Evolutionary conservation across 495 filamentous ascomycete species (phyloP).

Genomic region (Penicillium taxi): DNA sequence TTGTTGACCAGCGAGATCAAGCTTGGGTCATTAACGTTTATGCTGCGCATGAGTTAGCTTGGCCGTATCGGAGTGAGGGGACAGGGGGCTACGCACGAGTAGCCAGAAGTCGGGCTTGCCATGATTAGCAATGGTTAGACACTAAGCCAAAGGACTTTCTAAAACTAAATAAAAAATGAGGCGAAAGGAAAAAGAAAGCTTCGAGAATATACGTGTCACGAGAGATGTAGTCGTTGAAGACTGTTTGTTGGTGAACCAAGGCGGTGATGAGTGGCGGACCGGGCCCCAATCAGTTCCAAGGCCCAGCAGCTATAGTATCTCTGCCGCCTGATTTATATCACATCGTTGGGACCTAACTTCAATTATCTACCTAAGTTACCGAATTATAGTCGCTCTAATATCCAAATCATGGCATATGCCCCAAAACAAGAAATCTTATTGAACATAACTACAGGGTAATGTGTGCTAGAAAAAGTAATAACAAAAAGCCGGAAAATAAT

Average conservation of each 20-base stretch:
- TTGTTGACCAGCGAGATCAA: slow-evolving; percentile 96
- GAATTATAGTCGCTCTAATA: too few species aligned
- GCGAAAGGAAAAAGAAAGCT: slow-evolving; percentile 5
- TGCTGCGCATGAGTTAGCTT: slow-evolving; percentile 42
- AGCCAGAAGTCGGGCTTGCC: slow-evolving; percentile 41
- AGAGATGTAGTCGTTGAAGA: slow-evolving; percentile 14
- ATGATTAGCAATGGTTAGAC: slow-evolving; percentile 32
- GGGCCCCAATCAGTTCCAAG: too few species aligned
- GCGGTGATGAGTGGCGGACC: slow-evolving; percentile 26
- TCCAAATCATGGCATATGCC: too few species aligned
- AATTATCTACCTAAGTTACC: too few species aligned
- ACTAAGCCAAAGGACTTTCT: slow-evolving; percentile 1
- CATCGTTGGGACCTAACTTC: too few species aligned
- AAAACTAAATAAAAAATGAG: slow-evolving; percentile 7
- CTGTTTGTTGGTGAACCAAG: slow-evolving; percentile 22
- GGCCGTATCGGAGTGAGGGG: slow-evolving; percentile 20
- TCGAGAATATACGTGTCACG: slow-evolving; percentile 2
- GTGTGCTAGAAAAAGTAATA: slow-evolving; percentile 25
- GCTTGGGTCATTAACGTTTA: slow-evolving; percentile 72
- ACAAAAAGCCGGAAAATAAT: slow-evolving; percentile 19
- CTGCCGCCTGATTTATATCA: background rate
- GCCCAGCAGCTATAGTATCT: background rate
- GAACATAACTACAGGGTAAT: slow-evolving; percentile 39
- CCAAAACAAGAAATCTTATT: slow-evolving; percentile 8
- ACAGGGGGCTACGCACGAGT: slow-evolving; percentile 36